Conservation (phyloP, 2,329 filamentous ascomycete species). For the Bipolaris oryzae region DNA sequence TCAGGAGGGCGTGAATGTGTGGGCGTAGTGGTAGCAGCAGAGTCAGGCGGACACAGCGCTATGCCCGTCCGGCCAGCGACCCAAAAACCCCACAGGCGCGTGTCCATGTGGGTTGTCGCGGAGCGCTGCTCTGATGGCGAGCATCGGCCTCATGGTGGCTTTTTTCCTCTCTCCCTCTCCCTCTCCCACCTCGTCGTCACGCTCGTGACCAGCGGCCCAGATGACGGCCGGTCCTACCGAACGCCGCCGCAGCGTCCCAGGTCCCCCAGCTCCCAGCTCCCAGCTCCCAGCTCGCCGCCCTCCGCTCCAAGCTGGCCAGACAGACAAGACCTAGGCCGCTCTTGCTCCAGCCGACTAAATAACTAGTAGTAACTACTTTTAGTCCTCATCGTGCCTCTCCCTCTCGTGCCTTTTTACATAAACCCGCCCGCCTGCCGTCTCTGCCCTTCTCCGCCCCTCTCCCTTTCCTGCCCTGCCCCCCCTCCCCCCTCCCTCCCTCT, state of each 20-base stretch:
- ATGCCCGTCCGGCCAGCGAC: slow-evolving; percentile 4
- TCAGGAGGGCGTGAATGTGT: too few relatives aligned
- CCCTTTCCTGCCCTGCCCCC: background rate
- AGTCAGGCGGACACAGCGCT: background rate
- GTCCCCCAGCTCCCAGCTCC: background rate
- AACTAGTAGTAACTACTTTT: too few relatives aligned
- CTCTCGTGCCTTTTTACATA: background rate
- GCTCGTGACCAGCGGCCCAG: slow-evolving; percentile 21
- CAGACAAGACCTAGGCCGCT: slow-evolving; percentile 26
- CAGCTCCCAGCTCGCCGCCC: slow-evolving; percentile 2
- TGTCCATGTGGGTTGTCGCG: background rate
- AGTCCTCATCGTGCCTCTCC: background rate
- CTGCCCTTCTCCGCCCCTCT: background rate
- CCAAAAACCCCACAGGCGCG: slow-evolving; percentile 25
- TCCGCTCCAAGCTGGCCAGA: slow-evolving; percentile 4
- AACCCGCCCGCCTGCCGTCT: background rate
- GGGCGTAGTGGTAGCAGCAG: background rate
- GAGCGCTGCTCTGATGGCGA: background rate
- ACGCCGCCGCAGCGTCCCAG: slow-evolving; percentile 11
- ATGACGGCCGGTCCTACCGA: slow-evolving; percentile 15
- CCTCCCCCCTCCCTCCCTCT: background rate
- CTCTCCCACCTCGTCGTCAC: too few relatives aligned
- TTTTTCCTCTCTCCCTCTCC: background rate
- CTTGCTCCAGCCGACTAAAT: slow-evolving; percentile 22
- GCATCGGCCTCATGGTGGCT: background rate